These are phyloP conservation scores for Asparagopsis taxiformis DNA, from an alignment of 31 red algal species.

Conservation along the genomic window DNA sequence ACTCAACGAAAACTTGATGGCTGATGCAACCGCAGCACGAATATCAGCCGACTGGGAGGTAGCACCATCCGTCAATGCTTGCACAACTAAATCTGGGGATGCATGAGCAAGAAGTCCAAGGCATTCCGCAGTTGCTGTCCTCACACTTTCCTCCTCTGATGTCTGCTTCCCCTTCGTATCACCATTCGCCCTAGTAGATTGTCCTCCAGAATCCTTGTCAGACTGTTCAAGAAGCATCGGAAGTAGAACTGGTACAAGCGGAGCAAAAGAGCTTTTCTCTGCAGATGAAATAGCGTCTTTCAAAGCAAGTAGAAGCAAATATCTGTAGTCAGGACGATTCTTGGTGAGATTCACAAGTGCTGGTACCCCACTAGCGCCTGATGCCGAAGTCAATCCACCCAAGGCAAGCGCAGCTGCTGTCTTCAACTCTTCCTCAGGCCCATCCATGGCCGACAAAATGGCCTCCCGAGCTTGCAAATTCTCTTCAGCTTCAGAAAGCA, in stretches of 20 bases:
- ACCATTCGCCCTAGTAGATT: constrained; percentile 9
- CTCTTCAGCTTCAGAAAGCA: constrained; percentile 31
- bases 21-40: constrained; percentile 49
- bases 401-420: constrained; percentile 75
- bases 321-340: constrained; percentile 55
- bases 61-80: constrained; percentile 31
- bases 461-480: constrained; percentile 45
- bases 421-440: constrained; percentile 76
- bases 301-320: constrained; percentile 81
- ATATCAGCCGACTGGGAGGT: constrained; percentile 24
- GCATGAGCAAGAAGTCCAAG: constrained; percentile 82
- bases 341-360: constrained; percentile 45
- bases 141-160: constrained; percentile 87
- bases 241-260: constrained; percentile 32
- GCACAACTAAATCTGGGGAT: constrained; percentile 44
- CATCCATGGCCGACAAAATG: constrained; percentile 59
- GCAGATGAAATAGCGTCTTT: constrained; percentile 87
- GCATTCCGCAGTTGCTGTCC: constrained; percentile 91
- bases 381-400: constrained; percentile 67
- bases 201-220: constrained; percentile 11
- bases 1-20: constrained; percentile 73
- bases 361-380: constrained; percentile 68
- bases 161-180: constrained; percentile 3
- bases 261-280: constrained; percentile 23
- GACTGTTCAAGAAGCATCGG: constrained; percentile 41